These are phyloP conservation scores for Elongisporangium anandrum DNA, from an alignment of 352 stramenopile genomes.

Conservation along the genomic window DNA sequence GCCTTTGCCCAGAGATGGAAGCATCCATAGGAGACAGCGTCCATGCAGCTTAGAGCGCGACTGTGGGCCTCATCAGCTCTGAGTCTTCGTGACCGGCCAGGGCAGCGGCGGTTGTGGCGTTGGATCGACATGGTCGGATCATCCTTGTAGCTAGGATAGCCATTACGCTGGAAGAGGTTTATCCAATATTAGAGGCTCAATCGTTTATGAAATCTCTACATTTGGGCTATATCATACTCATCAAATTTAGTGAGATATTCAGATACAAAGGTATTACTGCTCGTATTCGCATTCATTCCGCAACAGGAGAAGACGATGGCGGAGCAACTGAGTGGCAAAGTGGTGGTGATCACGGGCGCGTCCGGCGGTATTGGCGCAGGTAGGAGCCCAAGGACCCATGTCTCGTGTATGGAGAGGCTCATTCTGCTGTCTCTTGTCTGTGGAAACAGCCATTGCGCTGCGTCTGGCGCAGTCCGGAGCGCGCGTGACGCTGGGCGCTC, in stretches of 20 bases:
- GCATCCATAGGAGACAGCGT: too few relatives aligned
- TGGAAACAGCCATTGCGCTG: conserved; percentile 47
- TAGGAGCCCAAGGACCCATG: conserved; percentile 1
- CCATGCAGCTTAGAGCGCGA: too few relatives aligned
- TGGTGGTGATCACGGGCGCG: conserved; percentile 86
- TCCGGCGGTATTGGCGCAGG: conserved; percentile 84
- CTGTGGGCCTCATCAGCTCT: too few relatives aligned
- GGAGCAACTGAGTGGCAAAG: conserved; percentile 58
- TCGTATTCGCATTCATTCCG: not conserved
- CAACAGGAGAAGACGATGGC: conserved; percentile 5
- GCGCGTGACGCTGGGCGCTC: conserved; percentile 78
- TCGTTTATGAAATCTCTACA: too few relatives aligned
- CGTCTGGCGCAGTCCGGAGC: conserved; percentile 69
- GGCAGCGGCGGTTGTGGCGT: too few relatives aligned
- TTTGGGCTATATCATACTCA: not conserved
- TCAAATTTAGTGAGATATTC: not conserved
- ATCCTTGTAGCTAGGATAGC: too few relatives aligned
- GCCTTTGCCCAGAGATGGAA: too few relatives aligned
- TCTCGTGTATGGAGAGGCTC: not conserved
- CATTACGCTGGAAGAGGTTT: too few relatives aligned
- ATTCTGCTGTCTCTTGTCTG: not conserved
- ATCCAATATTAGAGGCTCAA: too few relatives aligned
- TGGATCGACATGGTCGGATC: too few relatives aligned
- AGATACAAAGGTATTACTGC: not conserved
- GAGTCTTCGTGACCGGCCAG: too few relatives aligned